Base-by-base conservation (phyloP, 352 stramenopile species). In the Plasmopara viticola region DNA sequence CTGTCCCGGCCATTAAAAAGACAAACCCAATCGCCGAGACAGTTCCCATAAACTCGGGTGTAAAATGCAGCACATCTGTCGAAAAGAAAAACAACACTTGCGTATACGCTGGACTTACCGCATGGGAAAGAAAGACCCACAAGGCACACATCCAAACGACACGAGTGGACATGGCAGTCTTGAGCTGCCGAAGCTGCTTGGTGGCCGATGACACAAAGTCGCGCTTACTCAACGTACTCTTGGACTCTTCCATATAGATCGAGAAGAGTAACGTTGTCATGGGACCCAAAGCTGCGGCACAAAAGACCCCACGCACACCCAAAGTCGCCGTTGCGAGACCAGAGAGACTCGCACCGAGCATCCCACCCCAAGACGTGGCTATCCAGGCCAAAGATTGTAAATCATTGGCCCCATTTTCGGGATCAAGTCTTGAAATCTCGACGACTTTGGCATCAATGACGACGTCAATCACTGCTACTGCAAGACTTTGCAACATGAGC, bases 371-470 rank as follows among this genome's bases (percentile, higher is more conserved):
- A 9, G 91, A 85, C 47, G 92, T 90, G 41, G 84, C 84, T 50
- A 93, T 87, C 95, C 95, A 98, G 58, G 94, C 98, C 4, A 98
- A 68, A 10, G 81, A 96, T 66, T 98, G 95, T 13, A 98, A 66
- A 51, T 97, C 87, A 41, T 93, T 95, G 0, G 93, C 86, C 2
- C 94, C 78, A 51, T 92, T 69, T 30, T 77, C 81, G 5, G 81
- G 81, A 35, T 92, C 81, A 12, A 89, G 61, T 38, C 89, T 72
- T 51, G 87, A 95, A 60, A 96, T 96, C 63, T 98, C 88, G 18
- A 98, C 95, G 5, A 98, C 94, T 48, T 97, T 84, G 3, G 93
- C 94, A 72, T 98, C 95, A 33, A 96, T 96, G 12, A 98, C 94
- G 1, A 98, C 95, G 66, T 98, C 95, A 44, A 90, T 96, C 18